phyloP scores from a whole-genome alignment of 768 basidiomycete genomes.

The Tricholoma hemisulphureum region DNA sequence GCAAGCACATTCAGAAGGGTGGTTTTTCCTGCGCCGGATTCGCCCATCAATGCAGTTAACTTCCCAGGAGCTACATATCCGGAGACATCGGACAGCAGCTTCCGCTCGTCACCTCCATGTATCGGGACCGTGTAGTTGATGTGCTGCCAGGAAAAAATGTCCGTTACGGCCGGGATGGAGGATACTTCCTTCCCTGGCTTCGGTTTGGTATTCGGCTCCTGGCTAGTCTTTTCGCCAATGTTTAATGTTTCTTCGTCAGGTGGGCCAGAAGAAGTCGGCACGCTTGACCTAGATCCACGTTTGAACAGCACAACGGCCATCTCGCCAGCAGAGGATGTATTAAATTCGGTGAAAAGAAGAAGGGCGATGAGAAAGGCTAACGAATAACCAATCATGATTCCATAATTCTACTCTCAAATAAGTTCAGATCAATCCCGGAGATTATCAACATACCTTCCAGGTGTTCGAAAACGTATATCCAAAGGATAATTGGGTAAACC shows the following conservation, averaged over 20 bases:
- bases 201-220: slow-evolving; percentile 5
- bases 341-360: slow-evolving; percentile 58
- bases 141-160: slow-evolving; percentile 79
- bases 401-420: slow-evolving; percentile 49
- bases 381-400: slow-evolving; percentile 67
- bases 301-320: slow-evolving; percentile 59
- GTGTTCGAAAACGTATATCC: slow-evolving; percentile 40
- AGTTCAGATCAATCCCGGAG: background rate
- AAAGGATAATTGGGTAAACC: slow-evolving; percentile 49
- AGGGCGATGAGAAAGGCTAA: slow-evolving; percentile 54
- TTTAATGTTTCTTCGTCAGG: slow-evolving; percentile 34
- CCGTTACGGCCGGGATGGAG: slow-evolving; percentile 44
- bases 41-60: slow-evolving; percentile 76
- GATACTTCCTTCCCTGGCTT: slow-evolving; percentile 27
- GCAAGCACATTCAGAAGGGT: slow-evolving; percentile 60
- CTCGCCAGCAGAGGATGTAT: slow-evolving; percentile 38
- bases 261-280: slow-evolving; percentile 13
- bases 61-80: slow-evolving; percentile 83
- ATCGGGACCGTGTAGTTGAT: slow-evolving; percentile 66
- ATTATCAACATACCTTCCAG: slow-evolving; percentile 39
- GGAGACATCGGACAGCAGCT: slow-evolving; percentile 67
- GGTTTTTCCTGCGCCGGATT: slow-evolving; percentile 53
- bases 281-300: slow-evolving; percentile 40
- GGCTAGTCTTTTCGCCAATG: slow-evolving; percentile 30
- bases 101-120: slow-evolving; percentile 38